These are phyloP conservation scores for Cunninghamia lanceolata DNA, from an alignment of 75 land plant species.

Conservation along the genomic window DNA sequence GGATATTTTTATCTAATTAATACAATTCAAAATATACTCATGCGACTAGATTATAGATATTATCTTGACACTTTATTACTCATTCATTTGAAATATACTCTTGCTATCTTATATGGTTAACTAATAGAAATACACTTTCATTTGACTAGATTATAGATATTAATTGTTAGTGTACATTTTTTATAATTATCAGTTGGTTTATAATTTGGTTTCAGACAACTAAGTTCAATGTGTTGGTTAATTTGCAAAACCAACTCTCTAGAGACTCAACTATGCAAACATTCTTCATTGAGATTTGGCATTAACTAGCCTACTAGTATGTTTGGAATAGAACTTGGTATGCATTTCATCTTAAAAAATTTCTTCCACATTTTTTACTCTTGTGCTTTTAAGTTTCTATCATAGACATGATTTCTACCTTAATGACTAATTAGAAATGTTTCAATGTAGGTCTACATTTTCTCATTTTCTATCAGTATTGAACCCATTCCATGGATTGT, in stretches of 20 bases:
- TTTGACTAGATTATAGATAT: neutral
- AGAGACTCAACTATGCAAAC: neutral
- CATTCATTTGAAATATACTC: conserved; percentile 21
- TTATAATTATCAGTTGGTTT: neutral
- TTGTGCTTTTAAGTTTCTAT: neutral
- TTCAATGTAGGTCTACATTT: conserved; percentile 52
- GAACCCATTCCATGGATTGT: conserved; percentile 94
- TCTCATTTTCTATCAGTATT: conserved; percentile 73
- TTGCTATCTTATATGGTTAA: neutral
- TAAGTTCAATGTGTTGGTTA: neutral
- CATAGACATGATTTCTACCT: neutral
- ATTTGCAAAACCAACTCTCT: neutral
- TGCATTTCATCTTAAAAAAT: neutral
- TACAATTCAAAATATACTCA: conserved; percentile 19
- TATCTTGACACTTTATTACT: neutral
- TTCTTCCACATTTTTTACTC: neutral
- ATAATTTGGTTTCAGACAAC: neutral
- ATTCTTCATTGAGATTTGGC: neutral
- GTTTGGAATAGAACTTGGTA: neutral
- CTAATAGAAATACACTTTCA: neutral
- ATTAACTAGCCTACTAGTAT: neutral
- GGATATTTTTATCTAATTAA: too few species aligned
- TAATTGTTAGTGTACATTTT: neutral
- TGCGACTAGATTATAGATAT: neutral
- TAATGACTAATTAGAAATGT: neutral